These are phyloP conservation scores for Rosa hybrid DNA, from an alignment of 331 rosid genomes.

Conservation along the genomic window DNA sequence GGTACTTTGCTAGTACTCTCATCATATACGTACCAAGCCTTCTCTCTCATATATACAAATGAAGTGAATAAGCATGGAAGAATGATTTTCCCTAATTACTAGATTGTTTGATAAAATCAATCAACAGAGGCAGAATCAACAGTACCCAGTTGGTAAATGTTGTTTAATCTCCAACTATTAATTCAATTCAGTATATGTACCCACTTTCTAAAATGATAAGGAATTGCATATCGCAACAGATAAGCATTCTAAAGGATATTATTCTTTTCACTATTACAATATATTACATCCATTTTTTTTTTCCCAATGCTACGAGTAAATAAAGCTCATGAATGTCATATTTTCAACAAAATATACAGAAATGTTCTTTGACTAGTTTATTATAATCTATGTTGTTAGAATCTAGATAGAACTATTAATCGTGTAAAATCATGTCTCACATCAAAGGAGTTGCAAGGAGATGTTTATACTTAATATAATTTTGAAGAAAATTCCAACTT, in stretches of 20 bases:
- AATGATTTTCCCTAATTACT: not conserved
- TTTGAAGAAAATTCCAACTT: too few relatives aligned
- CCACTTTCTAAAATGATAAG: slow-evolving; percentile 10
- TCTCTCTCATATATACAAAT: not conserved
- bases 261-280: not conserved
- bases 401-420: not conserved
- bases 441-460: too few relatives aligned
- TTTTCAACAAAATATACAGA: not conserved
- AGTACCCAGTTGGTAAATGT: not conserved
- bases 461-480: too few relatives aligned
- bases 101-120: not conserved
- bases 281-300: not conserved
- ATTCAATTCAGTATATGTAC: not conserved
- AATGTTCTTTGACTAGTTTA: not conserved
- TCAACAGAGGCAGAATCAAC: not conserved
- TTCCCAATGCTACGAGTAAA: not conserved
- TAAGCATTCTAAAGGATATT: slow-evolving; percentile 3
- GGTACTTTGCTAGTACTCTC: not conserved
- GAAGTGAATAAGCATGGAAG: not conserved
- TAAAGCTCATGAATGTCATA: not conserved
- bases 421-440: not conserved
- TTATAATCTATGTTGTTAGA: not conserved
- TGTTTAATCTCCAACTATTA: not conserved
- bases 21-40: too few relatives aligned
- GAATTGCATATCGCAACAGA: slow-evolving; percentile 12